Evolutionary conservation across 2,329 filamentous ascomycete species (phyloP), one percentile per base, ranked within the genome.

Genomic region (Cordyceps pruinosa): DNA sequence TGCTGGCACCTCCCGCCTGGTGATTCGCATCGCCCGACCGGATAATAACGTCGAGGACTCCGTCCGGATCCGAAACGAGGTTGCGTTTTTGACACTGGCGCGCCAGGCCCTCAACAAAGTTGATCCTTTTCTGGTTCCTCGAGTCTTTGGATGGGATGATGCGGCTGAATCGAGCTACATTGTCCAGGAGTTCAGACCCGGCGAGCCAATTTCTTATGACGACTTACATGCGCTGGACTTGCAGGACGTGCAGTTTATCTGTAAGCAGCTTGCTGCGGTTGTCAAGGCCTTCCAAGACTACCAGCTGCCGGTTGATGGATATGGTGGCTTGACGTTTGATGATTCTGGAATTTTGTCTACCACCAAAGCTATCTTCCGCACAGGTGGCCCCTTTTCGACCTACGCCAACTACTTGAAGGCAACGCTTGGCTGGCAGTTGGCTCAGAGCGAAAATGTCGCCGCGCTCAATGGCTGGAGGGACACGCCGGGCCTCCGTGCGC

Each of bases 11-110:
- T n/a, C 41, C 3, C 47, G 15, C 10, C 37, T 58, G n/a, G 56
- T 53, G 21, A 39, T 58, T 30, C 39, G 56, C 10, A 39, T 52
- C 25, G 30, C 41, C 4, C 45, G 45, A 12, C 9, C 2, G 2
- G 48, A 58, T n/a, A 58, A 58, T n/a, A 58, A 58, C 17, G 42
- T 58, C 4, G 41, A 58, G 25, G 56, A 58, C 28, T 32, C 39
- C 3, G 26, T 58, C 9, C 56, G 56, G 8, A 47, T 58, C n/a
- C 48, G 48, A 17, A 58, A 53, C 15, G 56, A 58, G 26, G 41
- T 58, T 19, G 48, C 56, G 2, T 58, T 30, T n/a, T 19, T 58
- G 13, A 15, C 30, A 2, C 30, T 58, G 39, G 56, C 48, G 2
- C 47, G 48, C 23, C 4, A 41, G n/a, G 56, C 56, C 3, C 41